phyloP scores from a whole-genome alignment of 208 protist genomes.

The Porcisia hertigi region DNA sequence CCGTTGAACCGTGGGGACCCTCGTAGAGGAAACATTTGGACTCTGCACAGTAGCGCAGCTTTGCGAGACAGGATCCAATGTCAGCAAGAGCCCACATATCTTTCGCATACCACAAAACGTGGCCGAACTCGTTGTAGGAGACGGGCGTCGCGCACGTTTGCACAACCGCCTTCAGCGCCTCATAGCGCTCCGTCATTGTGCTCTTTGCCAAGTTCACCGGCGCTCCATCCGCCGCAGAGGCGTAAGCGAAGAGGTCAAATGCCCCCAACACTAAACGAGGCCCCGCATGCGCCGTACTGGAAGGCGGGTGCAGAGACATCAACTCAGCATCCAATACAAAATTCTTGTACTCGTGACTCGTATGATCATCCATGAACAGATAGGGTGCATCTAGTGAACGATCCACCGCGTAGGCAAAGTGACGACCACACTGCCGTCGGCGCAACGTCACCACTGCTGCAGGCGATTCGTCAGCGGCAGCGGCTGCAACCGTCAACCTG shows the following conservation, averaged over 20 bases:
- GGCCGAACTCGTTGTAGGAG: not conserved
- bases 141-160: slow-evolving; percentile 15
- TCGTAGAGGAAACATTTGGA: slow-evolving; percentile 45
- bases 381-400: slow-evolving; percentile 58
- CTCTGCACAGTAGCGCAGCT: slow-evolving; percentile 24
- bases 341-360: slow-evolving; percentile 11
- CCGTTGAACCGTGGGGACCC: slow-evolving; percentile 46
- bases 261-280: slow-evolving; percentile 40
- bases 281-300: not conserved
- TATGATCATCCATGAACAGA: slow-evolving; percentile 47
- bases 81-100: slow-evolving; percentile 55
- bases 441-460: not conserved
- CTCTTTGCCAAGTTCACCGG: slow-evolving; percentile 8
- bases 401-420: slow-evolving; percentile 55
- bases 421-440: slow-evolving; percentile 14
- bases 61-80: slow-evolving; percentile 37
- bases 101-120: slow-evolving; percentile 58
- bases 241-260: slow-evolving; percentile 59
- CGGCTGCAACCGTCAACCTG: slow-evolving; percentile 1
- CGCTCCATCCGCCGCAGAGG: slow-evolving; percentile 9
- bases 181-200: slow-evolving; percentile 50
- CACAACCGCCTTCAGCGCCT: slow-evolving; percentile 33
- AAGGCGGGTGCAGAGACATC: slow-evolving; percentile 32
- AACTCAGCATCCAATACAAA: slow-evolving; percentile 73
- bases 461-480: too few species aligned